Conservation (phyloP, 192 early-diverging fungal genomes). For the Kickxella alabastrina region DNA sequence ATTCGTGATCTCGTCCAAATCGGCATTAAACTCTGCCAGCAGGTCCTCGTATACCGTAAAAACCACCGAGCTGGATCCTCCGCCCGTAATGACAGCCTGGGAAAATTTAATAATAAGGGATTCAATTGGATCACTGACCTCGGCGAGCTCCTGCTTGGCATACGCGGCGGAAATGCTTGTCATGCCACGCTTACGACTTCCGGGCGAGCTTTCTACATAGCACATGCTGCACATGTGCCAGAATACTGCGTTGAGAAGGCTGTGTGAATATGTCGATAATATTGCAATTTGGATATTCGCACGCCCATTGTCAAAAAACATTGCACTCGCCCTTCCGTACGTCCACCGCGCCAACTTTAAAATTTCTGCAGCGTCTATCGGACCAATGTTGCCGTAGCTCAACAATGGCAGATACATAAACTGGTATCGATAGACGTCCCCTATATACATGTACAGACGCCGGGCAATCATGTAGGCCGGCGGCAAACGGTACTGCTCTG, state of each 20-base stretch:
- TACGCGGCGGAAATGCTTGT: background rate
- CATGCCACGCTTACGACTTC: background rate
- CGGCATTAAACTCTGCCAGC: conserved; percentile 13
- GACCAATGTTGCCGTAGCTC: conserved; percentile 7
- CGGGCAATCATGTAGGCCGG: conserved; percentile 20
- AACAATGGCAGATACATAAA: conserved; percentile 37
- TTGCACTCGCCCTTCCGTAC: conserved; percentile 27
- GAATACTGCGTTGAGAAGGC: conserved; percentile 27
- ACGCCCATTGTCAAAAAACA: conserved; percentile 28
- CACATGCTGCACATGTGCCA: conserved; percentile 42
- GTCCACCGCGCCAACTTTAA: conserved; percentile 24
- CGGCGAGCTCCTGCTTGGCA: conserved; percentile 1
- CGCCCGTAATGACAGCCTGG: conserved; percentile 1
- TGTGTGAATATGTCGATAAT: conserved; percentile 17
- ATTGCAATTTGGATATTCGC: conserved; percentile 33
- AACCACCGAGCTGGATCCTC: background rate
- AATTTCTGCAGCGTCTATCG: conserved; percentile 7
- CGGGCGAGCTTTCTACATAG: conserved; percentile 9
- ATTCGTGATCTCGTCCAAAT: conserved; percentile 13
- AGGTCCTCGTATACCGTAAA: conserved; percentile 4
- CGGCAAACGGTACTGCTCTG: conserved; percentile 1
- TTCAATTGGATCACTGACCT: conserved; percentile 25
- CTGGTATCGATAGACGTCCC: conserved; percentile 47
- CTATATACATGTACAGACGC: conserved; percentile 24
- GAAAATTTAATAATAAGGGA: conserved; percentile 18